phyloP scores from a whole-genome alignment of 1,284 basidiomycete species.

The Apiotrichum gracile region DNA sequence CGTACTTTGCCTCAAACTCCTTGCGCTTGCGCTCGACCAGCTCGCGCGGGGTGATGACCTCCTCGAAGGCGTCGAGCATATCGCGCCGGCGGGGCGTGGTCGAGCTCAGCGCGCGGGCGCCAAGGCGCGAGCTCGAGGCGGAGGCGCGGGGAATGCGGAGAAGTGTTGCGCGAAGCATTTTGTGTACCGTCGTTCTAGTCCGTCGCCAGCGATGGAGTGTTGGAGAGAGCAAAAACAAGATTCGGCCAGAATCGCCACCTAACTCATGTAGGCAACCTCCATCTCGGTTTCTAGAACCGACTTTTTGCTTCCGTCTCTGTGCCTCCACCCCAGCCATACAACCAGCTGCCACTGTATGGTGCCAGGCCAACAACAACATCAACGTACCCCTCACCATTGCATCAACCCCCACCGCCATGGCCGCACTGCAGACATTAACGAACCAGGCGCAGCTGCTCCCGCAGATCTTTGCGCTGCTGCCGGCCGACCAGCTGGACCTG shows the following conservation, averaged over 20 bases:
- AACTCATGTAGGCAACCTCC: too few species aligned
- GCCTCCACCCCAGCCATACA: not conserved
- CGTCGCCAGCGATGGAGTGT: not conserved
- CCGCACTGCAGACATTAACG: constrained; percentile 10
- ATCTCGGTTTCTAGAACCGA: too few species aligned
- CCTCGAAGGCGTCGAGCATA: constrained; percentile 29
- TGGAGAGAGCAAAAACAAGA: too few species aligned
- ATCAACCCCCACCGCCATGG: not conserved
- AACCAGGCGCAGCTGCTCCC: constrained; percentile 26
- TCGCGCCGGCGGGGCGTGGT: constrained; percentile 17
- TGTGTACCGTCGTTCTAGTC: not conserved
- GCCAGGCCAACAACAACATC: not conserved
- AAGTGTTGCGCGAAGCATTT: constrained; percentile 6
- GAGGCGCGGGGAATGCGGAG: not conserved
- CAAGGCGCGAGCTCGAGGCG: not conserved
- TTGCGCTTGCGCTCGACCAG: constrained; percentile 41
- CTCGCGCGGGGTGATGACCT: constrained; percentile 40
- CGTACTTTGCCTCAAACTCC: constrained; percentile 45
- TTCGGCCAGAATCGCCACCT: too few species aligned
- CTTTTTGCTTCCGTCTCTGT: constrained; percentile 6
- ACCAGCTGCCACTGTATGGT: too few species aligned
- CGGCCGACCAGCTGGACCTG: constrained; percentile 18
- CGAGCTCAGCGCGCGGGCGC: not conserved
- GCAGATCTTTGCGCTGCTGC: constrained; percentile 33
- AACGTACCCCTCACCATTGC: not conserved